Evolutionary conservation across 495 filamentous ascomycete species (phyloP), one percentile per base, ranked within the genome.

Genomic region (Aspergillus asperescens): DNA sequence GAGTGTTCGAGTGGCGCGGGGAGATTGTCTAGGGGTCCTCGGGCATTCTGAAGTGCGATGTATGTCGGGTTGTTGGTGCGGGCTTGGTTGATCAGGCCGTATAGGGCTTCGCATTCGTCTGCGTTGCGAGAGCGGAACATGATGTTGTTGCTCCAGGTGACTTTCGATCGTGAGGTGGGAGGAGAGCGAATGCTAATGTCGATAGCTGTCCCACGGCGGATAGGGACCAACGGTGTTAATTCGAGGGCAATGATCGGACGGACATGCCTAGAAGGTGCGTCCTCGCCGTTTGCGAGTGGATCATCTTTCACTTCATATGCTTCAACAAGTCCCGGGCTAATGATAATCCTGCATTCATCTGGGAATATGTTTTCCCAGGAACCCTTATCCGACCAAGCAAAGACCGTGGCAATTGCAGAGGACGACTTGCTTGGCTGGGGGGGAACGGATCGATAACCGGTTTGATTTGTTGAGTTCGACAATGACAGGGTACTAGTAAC

Each of bases 121-220:
- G 82, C 74, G 29, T 77, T 84, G 22, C 85, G 78, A 6, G 88
- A 88, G n/a, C 94, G 88, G 74, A 96, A 90, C 78, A 92, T 89
- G 54, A 89, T 83, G 60, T 88, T 89, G 54, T 79, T 84, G 56
- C 82, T 82, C 41, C 81, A 76, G n/a, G 79, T 80, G 28, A 90
- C 76, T 50, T 81, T 81, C 1, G 87, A 89, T 27, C 83, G 82
- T 5, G 81, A 62, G 13, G 83, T 89, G 12, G 84, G 85, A 16
- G 85, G 83, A 9, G 90, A 95, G 38, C 88, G 83, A 59, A 99
- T 89, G 42, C 92, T 91, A 44, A 99, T 90, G 63, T 99, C 93
- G 27, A 97, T 78, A 18, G 86, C 91, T 16, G 87, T 96, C 45
- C 90, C 90, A 40, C 89, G 83, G 54, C 92, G 84, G 37, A 96